Evolutionary conservation across 1,284 basidiomycete genomes (phyloP).

Genomic region (Volvariella volvacea): DNA sequence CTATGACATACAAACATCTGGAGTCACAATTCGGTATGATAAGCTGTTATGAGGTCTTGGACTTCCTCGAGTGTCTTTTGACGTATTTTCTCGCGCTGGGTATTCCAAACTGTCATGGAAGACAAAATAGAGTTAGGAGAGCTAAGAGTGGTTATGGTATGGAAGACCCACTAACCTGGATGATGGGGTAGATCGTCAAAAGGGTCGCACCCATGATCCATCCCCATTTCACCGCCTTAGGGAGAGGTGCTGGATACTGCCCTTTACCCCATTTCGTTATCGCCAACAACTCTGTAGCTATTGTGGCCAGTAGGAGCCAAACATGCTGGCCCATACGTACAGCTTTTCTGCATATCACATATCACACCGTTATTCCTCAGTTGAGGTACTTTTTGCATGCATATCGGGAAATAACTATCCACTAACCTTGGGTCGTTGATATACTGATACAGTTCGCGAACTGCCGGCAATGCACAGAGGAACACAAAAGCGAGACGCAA

Average conservation of each 20-base stretch:
- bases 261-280: slow-evolving; percentile 76
- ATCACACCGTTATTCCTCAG: background rate
- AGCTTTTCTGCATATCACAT: slow-evolving; percentile 49
- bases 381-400: slow-evolving; percentile 4
- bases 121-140: slow-evolving; percentile 2
- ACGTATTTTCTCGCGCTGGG: slow-evolving; percentile 41
- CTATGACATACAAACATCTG: too few species aligned
- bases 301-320: slow-evolving; percentile 77
- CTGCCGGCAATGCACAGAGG: slow-evolving; percentile 75
- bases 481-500: slow-evolving; percentile 69
- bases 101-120: slow-evolving; percentile 13
- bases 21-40: too few species aligned
- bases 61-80: slow-evolving; percentile 33
- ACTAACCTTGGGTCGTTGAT: slow-evolving; percentile 69
- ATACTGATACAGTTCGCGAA: slow-evolving; percentile 74
- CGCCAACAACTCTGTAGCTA: slow-evolving; percentile 67
- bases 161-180: slow-evolving; percentile 42
- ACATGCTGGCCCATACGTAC: slow-evolving; percentile 83
- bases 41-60: too few species aligned
- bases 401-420: background rate
- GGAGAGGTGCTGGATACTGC: slow-evolving; percentile 60
- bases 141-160: background rate
- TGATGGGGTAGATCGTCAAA: slow-evolving; percentile 60
- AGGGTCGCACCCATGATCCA: slow-evolving; percentile 52
- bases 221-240: slow-evolving; percentile 53